Evolutionary conservation across 2,329 filamentous ascomycete species (phyloP).

Genomic region (Sporothrix pseudoabietina): DNA sequence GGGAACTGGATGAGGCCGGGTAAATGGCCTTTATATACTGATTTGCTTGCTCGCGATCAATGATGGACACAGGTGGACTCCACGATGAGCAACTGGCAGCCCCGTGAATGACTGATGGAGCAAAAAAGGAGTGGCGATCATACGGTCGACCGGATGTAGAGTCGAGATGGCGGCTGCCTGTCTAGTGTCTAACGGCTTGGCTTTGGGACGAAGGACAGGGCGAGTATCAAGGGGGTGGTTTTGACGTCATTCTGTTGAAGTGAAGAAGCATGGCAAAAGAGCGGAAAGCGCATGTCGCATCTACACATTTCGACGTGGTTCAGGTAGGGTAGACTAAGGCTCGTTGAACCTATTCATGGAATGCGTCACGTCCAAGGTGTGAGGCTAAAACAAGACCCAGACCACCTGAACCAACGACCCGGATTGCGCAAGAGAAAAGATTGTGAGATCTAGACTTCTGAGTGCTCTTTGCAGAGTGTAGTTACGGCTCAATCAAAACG

Average conservation of each 20-base stretch:
- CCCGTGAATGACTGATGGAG: neutral
- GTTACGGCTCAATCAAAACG: neutral
- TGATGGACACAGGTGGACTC: neutral
- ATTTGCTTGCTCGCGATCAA: neutral
- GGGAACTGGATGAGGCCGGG: neutral
- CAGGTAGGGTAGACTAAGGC: neutral
- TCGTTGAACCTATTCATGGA: neutral
- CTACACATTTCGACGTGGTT: neutral
- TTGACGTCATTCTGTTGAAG: neutral
- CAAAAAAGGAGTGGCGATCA: constrained; percentile 19
- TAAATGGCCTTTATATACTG: constrained; percentile 26
- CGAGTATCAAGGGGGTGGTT: constrained; percentile 10
- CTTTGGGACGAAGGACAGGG: constrained; percentile 27
- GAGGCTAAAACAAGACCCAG: constrained; percentile 16
- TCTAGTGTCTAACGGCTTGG: neutral
- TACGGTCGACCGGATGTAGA: constrained; percentile 5
- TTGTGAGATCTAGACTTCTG: neutral
- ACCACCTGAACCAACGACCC: constrained; percentile 1
- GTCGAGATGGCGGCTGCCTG: neutral
- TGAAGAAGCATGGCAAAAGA: neutral
- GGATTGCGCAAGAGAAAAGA: neutral
- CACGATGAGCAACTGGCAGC: neutral
- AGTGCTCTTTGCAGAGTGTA: neutral
- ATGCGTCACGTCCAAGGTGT: neutral
- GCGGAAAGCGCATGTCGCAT: neutral